Percentiles rank a stretch among this genome's conserved stretches.
Conservation (phyloP, 1,139 yeast species). For the Meyerozyma elateridarum region DNA sequence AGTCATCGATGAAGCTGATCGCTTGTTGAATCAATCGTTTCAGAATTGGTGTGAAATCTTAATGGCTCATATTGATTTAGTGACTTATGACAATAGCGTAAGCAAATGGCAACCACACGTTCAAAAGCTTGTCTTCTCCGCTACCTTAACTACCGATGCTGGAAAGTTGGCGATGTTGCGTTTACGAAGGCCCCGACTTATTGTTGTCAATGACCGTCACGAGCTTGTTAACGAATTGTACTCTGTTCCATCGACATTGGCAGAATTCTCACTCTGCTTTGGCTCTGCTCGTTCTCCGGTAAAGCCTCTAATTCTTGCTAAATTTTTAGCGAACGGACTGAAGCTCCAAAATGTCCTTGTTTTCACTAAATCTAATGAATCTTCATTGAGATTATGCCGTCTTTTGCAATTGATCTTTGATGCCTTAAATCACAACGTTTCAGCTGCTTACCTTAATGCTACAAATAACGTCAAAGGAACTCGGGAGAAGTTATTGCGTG, state of each 20-base stretch:
- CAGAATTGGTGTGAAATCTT: constrained; percentile 87
- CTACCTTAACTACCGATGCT: constrained; percentile 91
- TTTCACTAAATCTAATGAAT: constrained; percentile 83
- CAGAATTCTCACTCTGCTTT: constrained; percentile 46
- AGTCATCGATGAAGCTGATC: constrained; percentile 93
- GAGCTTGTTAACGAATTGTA: constrained; percentile 48
- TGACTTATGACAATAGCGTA: constrained; percentile 8
- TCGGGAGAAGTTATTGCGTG: constrained; percentile 46
- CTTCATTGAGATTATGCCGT: constrained; percentile 70
- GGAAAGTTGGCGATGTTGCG: constrained; percentile 73
- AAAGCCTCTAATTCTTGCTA: constrained; percentile 71
- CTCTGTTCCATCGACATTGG: constrained; percentile 50
- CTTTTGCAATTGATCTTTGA: constrained; percentile 47
- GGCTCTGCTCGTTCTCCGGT: constrained; percentile 54
- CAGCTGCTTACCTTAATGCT: constrained; percentile 40
- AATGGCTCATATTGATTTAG: constrained; percentile 44
- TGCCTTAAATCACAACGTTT: constrained; percentile 25
- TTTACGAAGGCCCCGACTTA: constrained; percentile 63
- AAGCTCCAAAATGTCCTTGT: constrained; percentile 46
- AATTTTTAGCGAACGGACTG: constrained; percentile 38
- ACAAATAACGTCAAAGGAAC: constrained; percentile 43
- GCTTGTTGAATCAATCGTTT: constrained; percentile 82
- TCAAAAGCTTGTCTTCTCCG: constrained; percentile 77
- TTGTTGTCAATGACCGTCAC: constrained; percentile 61
- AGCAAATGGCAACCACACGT: constrained; percentile 26